These are phyloP conservation scores for Chlorella sorokiniana DNA, from an alignment of 139 green algal genomes.

Conservation along the genomic window DNA sequence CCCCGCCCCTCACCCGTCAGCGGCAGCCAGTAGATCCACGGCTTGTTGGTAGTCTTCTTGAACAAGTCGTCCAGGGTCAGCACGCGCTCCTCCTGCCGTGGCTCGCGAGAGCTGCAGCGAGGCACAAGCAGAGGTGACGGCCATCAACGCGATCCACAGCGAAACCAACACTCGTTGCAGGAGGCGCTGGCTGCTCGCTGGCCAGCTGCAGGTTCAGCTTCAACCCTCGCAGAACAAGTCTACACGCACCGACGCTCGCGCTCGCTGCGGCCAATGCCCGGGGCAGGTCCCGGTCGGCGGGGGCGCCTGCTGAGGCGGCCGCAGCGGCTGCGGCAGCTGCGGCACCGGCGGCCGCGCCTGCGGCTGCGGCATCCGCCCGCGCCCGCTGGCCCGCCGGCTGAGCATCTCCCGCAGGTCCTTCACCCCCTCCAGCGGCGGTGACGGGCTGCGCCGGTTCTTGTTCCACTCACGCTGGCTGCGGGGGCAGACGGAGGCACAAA, in stretches of 20 bases:
- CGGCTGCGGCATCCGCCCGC: too few species aligned
- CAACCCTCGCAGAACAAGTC: too few species aligned
- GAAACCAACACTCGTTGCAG: background rate
- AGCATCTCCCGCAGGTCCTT: constrained; percentile 37
- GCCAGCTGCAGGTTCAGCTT: too few species aligned
- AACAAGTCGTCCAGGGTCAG: constrained; percentile 79
- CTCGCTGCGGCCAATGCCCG: background rate
- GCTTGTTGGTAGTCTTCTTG: constrained; percentile 75
- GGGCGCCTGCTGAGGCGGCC: background rate
- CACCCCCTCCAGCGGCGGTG: constrained; percentile 10
- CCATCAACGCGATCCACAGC: background rate
- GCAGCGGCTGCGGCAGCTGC: background rate
- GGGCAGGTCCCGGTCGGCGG: background rate
- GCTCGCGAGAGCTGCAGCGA: background rate
- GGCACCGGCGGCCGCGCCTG: background rate
- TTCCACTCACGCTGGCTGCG: constrained; percentile 35
- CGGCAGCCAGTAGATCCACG: constrained; percentile 83
- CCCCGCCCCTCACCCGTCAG: constrained; percentile 51
- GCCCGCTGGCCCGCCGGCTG: background rate
- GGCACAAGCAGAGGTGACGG: background rate
- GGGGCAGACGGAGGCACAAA: background rate
- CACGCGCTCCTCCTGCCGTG: constrained; percentile 3
- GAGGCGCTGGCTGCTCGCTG: too few species aligned
- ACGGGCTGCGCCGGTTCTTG: constrained; percentile 19
- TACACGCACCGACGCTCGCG: background rate